phyloP scores from a whole-genome alignment of 2,329 filamentous ascomycete species.

The Pseudonectria buxi region DNA sequence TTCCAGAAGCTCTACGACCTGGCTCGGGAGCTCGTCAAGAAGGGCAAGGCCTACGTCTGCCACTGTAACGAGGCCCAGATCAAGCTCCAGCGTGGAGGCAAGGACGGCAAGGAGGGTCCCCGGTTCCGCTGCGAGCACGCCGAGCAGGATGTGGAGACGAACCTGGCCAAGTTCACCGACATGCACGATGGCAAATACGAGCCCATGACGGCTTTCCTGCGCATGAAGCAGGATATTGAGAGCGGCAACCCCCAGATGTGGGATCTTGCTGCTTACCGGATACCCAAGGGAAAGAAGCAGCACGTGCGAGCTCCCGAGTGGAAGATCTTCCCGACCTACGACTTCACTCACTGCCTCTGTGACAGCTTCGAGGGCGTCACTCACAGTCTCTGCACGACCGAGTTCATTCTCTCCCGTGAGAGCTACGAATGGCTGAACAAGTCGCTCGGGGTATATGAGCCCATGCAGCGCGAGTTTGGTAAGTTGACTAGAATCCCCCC shows the following conservation, averaged over 20 bases:
- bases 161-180: constrained; percentile 73
- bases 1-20: constrained; percentile 83
- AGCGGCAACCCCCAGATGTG: constrained; percentile 92
- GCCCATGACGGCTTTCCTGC: constrained; percentile 72
- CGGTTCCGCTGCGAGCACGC: constrained; percentile 79
- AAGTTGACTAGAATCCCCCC: no score
- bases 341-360: constrained; percentile 84
- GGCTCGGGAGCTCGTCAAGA: constrained; percentile 73
- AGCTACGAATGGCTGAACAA: constrained; percentile 91
- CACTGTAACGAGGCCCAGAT: constrained; percentile 78
- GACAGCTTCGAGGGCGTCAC: constrained; percentile 91
- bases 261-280: constrained; percentile 87
- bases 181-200: constrained; percentile 92
- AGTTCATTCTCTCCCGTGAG: constrained; percentile 77
- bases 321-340: constrained; percentile 93
- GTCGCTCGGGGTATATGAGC: constrained; percentile 73
- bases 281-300: constrained; percentile 61
- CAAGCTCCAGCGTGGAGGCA: constrained; percentile 79
- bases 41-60: constrained; percentile 75
- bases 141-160: constrained; percentile 65
- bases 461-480: constrained; percentile 85
- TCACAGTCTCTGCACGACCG: constrained; percentile 87
- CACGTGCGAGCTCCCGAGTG: constrained; percentile 82
- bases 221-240: constrained; percentile 87
- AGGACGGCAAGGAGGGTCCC: constrained; percentile 54